Evolutionary conservation across 208 protist species (phyloP), one percentile per base, ranked within the genome.

Genomic region (Novymonas esmeraldas): DNA sequence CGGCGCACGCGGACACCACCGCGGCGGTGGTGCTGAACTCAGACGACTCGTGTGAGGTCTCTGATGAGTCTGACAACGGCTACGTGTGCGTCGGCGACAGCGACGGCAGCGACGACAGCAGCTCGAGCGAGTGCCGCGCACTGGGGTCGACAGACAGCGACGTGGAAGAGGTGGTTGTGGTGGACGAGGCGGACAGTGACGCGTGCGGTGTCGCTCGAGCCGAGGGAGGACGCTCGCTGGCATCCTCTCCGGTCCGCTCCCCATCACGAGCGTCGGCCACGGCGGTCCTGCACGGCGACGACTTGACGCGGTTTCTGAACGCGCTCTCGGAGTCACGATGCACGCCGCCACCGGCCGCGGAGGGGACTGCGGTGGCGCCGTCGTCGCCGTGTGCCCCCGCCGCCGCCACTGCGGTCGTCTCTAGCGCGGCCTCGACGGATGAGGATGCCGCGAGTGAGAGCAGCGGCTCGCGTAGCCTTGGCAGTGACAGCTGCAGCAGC

Each of bases 261-360:
- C 56, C 28, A 36, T 61, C 56, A n/a, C n/a, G n/a, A n/a, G n/a
- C n/a, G 16, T 5, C 39, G 1, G 22, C 39, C 22, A 48, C 42
- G 34, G 29, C 55, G 18, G 0, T 73, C 28, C 51, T 73, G 34
- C 50, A 60, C 33, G 61, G 67, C 33, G 29, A 22, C 33, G 67
- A 73, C 41, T 20, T 73, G 10, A 20, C 67, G 26, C 42, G 58
- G 13, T 73, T 62, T 26, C 51, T 73, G 18, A 49, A 46, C 39
- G 45, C 58, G 2, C 33, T 54, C 0, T 55, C 67, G 24, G 42
- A 39, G 34, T 31, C 26, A 6, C 41, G 24, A 7, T 36, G 24
- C 22, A 54, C 50, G 1, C 51, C 51, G 14, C 57, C 58, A 11
- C 13, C 39, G 1, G 16, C 3, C 5, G 6, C 33, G 20, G 6